Conservation (phyloP, 2,329 filamentous ascomycete species). For the Microdochium nivale region DNA sequence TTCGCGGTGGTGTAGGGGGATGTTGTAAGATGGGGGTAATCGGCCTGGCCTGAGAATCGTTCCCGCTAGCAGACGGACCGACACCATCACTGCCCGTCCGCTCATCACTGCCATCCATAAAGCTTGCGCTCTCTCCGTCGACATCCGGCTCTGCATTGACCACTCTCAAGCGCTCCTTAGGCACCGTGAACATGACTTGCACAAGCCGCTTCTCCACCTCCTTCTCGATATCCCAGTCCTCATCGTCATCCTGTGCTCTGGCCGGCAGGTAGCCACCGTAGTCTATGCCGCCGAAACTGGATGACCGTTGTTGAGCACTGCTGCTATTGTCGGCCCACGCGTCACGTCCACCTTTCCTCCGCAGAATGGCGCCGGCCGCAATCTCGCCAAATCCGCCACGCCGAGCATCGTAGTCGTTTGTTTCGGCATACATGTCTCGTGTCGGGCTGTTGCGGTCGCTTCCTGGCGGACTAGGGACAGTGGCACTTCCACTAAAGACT, state of each 20-base stretch:
- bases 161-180: slow-evolving; percentile 76
- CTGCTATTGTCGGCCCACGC: slow-evolving; percentile 34
- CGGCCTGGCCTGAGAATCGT: background rate
- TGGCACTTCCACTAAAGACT: slow-evolving; percentile 43
- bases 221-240: slow-evolving; percentile 70
- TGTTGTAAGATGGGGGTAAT: background rate
- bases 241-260: slow-evolving; percentile 42
- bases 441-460: slow-evolving; percentile 15
- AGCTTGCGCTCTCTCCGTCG: slow-evolving; percentile 30
- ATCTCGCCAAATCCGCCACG: slow-evolving; percentile 36
- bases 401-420: slow-evolving; percentile 32
- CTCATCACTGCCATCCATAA: slow-evolving; percentile 30
- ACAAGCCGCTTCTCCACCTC: slow-evolving; percentile 64
- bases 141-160: slow-evolving; percentile 66
- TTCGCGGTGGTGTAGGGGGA: background rate
- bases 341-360: slow-evolving; percentile 45
- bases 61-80: slow-evolving; percentile 2
- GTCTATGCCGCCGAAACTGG: slow-evolving; percentile 13
- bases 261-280: slow-evolving; percentile 10
- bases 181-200: slow-evolving; percentile 89
- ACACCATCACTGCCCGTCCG: slow-evolving; percentile 2
- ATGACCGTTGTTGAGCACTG: background rate
- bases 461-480: slow-evolving; percentile 17
- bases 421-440: slow-evolving; percentile 22
- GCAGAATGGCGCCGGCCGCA: slow-evolving; percentile 32